A percentile compares a stretch with the other conserved stretches of the same genome.
Evolutionary conservation across 345 rosid species (phyloP).

Genomic region (Salix brachista): DNA sequence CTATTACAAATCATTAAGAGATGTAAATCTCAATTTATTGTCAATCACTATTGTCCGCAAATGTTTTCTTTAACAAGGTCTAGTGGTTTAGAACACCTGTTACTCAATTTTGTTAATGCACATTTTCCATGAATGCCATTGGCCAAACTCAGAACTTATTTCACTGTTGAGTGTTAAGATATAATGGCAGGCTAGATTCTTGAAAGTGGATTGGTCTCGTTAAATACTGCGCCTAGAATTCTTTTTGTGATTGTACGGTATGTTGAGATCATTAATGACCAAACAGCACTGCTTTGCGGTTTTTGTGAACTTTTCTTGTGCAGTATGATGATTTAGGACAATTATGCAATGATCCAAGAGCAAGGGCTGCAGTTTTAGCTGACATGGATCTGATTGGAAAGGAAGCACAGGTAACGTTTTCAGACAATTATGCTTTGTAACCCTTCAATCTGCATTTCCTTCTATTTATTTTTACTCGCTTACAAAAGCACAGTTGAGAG

Average conservation of each 20-base stretch:
- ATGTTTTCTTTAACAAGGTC: too few species aligned
- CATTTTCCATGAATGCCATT: too few species aligned
- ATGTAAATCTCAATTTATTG: too few species aligned
- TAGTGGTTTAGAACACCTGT: too few species aligned
- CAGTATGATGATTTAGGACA: constrained; percentile 62
- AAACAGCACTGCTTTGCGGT: neutral
- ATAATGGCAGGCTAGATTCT: neutral
- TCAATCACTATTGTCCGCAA: too few species aligned
- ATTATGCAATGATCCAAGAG: constrained; percentile 62
- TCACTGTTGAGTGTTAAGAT: too few species aligned
- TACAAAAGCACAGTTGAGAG: constrained; percentile 19
- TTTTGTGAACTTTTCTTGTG: constrained; percentile 9
- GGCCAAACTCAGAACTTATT: neutral
- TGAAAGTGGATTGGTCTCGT: neutral
- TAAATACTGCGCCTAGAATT: neutral
- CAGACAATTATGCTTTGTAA: neutral
- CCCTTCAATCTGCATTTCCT: neutral
- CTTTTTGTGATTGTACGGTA: neutral
- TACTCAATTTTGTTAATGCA: too few species aligned
- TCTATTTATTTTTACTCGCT: neutral
- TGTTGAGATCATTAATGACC: neutral
- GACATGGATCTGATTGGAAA: constrained; percentile 68
- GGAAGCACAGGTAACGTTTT: constrained; percentile 57
- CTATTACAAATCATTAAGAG: neutral
- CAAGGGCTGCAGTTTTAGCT: constrained; percentile 55